phyloP scores from a whole-genome alignment of 768 basidiomycete genomes.

The Paxillus ammoniavirescens region DNA sequence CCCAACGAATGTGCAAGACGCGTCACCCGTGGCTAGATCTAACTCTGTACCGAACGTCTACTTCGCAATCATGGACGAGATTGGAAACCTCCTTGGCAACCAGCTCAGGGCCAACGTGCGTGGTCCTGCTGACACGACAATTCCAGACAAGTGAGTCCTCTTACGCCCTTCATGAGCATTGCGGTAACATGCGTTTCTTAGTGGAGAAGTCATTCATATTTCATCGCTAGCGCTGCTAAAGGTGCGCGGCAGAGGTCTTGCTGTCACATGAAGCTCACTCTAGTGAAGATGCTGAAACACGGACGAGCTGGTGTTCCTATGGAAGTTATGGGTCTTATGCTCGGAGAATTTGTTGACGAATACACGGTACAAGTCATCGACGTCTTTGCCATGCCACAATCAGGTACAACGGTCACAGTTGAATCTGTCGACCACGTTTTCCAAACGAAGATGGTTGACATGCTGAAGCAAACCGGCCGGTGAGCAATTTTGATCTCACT shows the following conservation, averaged over 20 bases:
- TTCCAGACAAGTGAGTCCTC: conserved; percentile 72
- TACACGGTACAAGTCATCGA: conserved; percentile 94
- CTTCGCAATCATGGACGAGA: conserved; percentile 28
- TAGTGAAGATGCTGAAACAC: conserved; percentile 94
- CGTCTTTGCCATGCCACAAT: conserved; percentile 99
- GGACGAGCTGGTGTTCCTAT: conserved; percentile 98
- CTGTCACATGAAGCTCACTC: conserved; percentile 1
- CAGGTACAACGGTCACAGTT: conserved; percentile 95
- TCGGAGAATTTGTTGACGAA: conserved; percentile 98
- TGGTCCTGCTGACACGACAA: conserved; percentile 44
- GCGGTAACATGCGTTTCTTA: conserved; percentile 27
- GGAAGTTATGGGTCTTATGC: conserved; percentile 99
- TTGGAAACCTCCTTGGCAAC: conserved; percentile 58
- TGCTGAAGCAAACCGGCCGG: conserved; percentile 99
- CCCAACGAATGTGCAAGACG: conserved; percentile 28
- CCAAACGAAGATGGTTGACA: conserved; percentile 97
- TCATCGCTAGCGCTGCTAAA: conserved; percentile 96
- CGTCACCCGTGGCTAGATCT: conserved; percentile 33
- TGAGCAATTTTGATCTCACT: conserved; percentile 36
- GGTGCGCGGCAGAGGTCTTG: conserved; percentile 42
- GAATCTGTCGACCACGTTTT: conserved; percentile 99
- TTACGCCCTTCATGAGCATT: not conserved
- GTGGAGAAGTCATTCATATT: conserved; percentile 95
- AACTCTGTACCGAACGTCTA: not conserved
- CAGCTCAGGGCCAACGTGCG: conserved; percentile 44